Evolutionary conservation across 257 asterid genomes (phyloP), one percentile per base, ranked within the genome.

Genomic region (Jacaranda copaia): DNA sequence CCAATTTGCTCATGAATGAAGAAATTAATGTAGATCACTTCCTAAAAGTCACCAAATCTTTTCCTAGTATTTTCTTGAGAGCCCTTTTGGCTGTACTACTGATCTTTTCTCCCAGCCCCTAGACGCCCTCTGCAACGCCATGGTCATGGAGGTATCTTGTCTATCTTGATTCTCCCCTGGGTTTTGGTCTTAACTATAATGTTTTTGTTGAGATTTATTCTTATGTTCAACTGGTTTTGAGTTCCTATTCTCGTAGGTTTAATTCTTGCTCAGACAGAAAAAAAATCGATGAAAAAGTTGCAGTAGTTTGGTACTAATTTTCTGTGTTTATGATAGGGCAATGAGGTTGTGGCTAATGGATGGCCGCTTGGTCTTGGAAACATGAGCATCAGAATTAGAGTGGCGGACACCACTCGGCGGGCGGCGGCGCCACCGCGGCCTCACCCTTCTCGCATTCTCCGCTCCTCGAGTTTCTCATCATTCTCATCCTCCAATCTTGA

Each of bases 311-410:
- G 38, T 49, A 46, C 10, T 75, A 6, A 40, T 42, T 66, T 48
- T 5, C 20, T 39, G 65, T 49, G 60, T 76, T 19, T 61, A 58
- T 74, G 20, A 60, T 70, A 84, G 87, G 81, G 75, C 20, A 77
- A 70, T 53, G 84, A 70, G 72, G 75, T 2, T 25, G 32, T 66
- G 51, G 74, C 84, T 20, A 75, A 56, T 70, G 96, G 96, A 72
- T 90, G 96, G 96, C 96, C 96, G 12, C 89, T 90, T 59, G 94
- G 92, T 2, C 96, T 90, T 15, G 91, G 85, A 53, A 88, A 68
- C 84, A 84, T 88, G 75, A 83, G 57, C 77, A 42, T 65, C 68
- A 82, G 88, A 58, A 81, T 85, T 19, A 68, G 61, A 62, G 86
- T 61, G 45, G 80, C 75, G 3, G 81, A 64, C 18, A 38, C 75